Conservation (phyloP, 176 grass and related monocot genomes). For the Musa acuminata region DNA sequence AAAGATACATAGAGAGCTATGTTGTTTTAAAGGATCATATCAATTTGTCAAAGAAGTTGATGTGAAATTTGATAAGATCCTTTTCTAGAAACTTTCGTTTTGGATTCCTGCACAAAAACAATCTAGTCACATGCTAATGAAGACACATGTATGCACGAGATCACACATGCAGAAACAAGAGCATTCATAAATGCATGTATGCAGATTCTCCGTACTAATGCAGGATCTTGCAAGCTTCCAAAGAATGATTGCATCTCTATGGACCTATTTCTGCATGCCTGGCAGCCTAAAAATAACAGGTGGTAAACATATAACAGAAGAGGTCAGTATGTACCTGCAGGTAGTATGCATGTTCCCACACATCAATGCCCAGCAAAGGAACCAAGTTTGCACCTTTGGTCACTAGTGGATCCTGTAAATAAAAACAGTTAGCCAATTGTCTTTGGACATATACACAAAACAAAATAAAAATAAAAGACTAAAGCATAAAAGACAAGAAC, state of each 20-base stretch:
- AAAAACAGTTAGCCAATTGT: constrained; percentile 17
- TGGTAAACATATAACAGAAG: neutral
- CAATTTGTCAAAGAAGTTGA: neutral
- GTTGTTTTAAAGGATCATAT: neutral
- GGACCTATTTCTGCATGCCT: neutral
- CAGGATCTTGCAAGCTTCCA: neutral
- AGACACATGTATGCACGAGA: neutral
- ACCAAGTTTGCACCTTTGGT: constrained; percentile 78
- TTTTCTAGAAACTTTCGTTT: neutral
- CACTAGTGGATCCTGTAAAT: constrained; percentile 67
- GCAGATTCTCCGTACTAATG: neutral
- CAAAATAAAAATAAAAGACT: constrained; percentile 1
- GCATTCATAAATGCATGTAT: neutral
- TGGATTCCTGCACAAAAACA: neutral
- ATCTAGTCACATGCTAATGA: neutral
- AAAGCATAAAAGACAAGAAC: neutral
- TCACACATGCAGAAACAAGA: neutral
- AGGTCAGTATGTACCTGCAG: constrained; percentile 56
- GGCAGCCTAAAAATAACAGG: neutral
- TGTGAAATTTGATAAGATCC: neutral
- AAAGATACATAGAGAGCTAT: neutral
- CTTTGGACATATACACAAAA: neutral
- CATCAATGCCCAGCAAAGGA: constrained; percentile 91
- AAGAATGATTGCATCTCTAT: neutral
- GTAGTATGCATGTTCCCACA: constrained; percentile 99